Conservation (phyloP, 768 basidiomycete species). For the Hygrophorus russula region DNA sequence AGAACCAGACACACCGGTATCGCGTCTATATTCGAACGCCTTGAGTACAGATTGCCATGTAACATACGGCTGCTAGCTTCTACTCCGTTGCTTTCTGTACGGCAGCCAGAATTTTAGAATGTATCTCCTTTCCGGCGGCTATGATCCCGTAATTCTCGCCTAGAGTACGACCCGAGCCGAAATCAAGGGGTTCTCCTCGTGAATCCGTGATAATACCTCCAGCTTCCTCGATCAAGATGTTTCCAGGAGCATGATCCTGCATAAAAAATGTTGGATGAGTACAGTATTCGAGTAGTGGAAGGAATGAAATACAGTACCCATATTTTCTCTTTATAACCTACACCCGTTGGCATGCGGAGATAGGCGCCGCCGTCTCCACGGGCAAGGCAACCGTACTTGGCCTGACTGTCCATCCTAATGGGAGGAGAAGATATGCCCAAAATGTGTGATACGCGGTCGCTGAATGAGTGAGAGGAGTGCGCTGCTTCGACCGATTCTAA, state of each 20-base stretch:
- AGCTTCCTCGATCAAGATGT: constrained; percentile 76
- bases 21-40: too few species aligned
- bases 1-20: too few species aligned
- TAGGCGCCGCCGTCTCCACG: constrained; percentile 82
- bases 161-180: constrained; percentile 78
- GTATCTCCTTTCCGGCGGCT: constrained; percentile 65
- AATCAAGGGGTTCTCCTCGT: constrained; percentile 66
- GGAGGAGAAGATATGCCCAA: constrained; percentile 57
- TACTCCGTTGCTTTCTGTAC: constrained; percentile 42
- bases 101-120: constrained; percentile 59
- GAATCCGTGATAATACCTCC: constrained; percentile 86
- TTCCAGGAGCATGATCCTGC: constrained; percentile 87
- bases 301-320: constrained; percentile 46
- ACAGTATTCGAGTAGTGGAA: background rate
- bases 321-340: constrained; percentile 88
- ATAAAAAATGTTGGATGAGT: background rate
- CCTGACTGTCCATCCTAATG: constrained; percentile 90
- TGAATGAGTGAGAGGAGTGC: constrained; percentile 86
- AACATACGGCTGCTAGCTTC: background rate
- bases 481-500: constrained; percentile 90
- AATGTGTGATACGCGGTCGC: constrained; percentile 54
- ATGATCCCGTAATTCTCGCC: constrained; percentile 84
- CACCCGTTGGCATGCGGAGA: constrained; percentile 65
- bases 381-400: constrained; percentile 83
- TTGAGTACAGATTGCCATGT: too few species aligned